These are phyloP conservation scores for Pseudozyma thailandica DNA, from an alignment of 1,284 basidiomycete genomes.

Conservation along the genomic window DNA sequence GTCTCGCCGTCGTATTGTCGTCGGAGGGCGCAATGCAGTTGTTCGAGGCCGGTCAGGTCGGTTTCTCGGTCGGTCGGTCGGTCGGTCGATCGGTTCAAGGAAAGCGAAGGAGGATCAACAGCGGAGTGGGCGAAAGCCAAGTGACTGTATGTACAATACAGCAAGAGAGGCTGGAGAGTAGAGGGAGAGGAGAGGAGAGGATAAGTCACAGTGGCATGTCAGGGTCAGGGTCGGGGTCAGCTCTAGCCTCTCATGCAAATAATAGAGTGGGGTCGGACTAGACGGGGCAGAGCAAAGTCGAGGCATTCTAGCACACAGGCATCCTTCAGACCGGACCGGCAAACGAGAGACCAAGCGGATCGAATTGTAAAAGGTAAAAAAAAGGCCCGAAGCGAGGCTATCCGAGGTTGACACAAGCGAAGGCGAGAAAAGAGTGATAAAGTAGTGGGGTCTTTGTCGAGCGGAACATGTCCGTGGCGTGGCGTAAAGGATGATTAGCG, in stretches of 20 bases:
- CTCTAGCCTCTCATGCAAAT: constrained; percentile 5
- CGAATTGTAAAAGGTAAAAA: not conserved
- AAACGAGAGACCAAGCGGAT: not conserved
- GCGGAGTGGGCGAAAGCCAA: not conserved
- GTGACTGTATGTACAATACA: not conserved
- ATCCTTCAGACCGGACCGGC: too few species aligned
- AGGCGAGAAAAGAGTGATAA: not conserved
- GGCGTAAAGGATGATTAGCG: not conserved
- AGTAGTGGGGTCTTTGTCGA: not conserved
- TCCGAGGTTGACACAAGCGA: not conserved
- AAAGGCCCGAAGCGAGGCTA: not conserved
- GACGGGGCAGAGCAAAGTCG: not conserved
- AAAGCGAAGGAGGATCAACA: not conserved
- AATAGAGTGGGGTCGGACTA: constrained; percentile 12
- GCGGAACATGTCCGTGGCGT: not conserved
- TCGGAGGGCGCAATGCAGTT: too few species aligned
- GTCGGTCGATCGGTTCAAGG: too few species aligned
- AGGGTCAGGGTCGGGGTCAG: constrained; percentile 1
- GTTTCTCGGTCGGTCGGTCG: too few species aligned
- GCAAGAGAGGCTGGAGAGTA: too few species aligned
- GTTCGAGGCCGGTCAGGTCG: too few species aligned
- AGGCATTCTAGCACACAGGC: too few species aligned
- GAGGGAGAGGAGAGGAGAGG: not conserved
- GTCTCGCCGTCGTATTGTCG: too few species aligned
- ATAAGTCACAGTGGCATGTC: not conserved